Evolutionary conservation across 148 eudicot species (phyloP).

Genomic region (Fagopyrum tataricum): DNA sequence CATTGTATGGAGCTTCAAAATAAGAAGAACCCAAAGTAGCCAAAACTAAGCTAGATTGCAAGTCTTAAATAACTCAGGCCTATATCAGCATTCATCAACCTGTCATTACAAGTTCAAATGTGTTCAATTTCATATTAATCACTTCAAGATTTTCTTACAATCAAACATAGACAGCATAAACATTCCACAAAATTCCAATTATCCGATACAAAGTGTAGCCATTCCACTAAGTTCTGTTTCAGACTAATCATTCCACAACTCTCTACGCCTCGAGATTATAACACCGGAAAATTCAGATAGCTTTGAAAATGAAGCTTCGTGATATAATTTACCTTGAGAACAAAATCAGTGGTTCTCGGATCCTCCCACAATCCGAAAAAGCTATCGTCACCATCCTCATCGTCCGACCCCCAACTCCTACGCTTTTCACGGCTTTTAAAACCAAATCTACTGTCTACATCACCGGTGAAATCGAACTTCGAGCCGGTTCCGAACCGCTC

Average conservation of each 20-base stretch:
- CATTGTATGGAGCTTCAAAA: too few species aligned
- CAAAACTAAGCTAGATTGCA: too few species aligned
- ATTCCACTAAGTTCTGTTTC: neutral
- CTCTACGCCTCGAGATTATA: neutral
- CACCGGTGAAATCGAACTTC: constrained; percentile 17
- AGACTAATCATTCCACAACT: neutral
- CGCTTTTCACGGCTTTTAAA: constrained; percentile 24
- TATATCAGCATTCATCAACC: too few species aligned
- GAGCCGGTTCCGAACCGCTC: constrained; percentile 24
- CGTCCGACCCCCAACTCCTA: constrained; percentile 58
- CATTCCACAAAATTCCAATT: too few species aligned
- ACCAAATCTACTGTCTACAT: constrained; percentile 19
- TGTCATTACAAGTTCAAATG: too few species aligned
- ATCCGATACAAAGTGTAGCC: neutral
- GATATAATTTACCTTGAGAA: constrained; percentile 36
- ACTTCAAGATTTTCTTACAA: too few species aligned
- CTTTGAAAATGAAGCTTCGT: constrained; percentile 5
- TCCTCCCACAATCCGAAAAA: constrained; percentile 35
- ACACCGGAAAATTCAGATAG: neutral
- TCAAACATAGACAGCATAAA: too few species aligned
- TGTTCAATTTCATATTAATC: too few species aligned
- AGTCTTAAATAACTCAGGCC: too few species aligned
- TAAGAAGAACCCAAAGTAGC: too few species aligned
- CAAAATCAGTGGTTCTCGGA: constrained; percentile 29
- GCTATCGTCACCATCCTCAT: constrained; percentile 12